A percentile compares a stretch with the other conserved stretches of the same genome.
phyloP scores from a whole-genome alignment of 371 early-diverging fungal genomes.

The Mortierella sp. region DNA sequence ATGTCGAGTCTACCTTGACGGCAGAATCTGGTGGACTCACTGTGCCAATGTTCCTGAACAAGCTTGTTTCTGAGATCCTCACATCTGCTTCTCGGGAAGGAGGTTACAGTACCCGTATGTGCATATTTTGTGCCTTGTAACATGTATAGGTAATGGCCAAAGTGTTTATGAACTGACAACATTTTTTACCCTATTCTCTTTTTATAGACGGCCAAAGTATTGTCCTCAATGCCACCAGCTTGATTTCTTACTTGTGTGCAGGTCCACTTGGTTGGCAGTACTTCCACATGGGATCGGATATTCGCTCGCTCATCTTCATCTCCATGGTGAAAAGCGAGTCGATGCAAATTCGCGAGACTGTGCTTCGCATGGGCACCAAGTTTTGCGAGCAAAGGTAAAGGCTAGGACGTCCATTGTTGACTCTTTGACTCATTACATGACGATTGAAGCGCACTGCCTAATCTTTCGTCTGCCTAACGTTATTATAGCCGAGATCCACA shows the following conservation, averaged over 20 bases:
- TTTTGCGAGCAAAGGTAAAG: slow-evolving; percentile 44
- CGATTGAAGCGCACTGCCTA: background rate
- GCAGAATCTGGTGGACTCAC: slow-evolving; percentile 28
- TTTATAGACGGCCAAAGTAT: slow-evolving; percentile 51
- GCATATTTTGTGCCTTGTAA: background rate
- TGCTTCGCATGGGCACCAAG: slow-evolving; percentile 56
- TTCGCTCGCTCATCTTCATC: slow-evolving; percentile 53
- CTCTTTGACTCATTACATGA: background rate
- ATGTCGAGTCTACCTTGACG: slow-evolving; percentile 22
- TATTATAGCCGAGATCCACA: slow-evolving; percentile 11
- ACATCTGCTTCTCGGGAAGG: slow-evolving; percentile 44
- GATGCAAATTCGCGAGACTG: slow-evolving; percentile 56
- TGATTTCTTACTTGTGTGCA: slow-evolving; percentile 49
- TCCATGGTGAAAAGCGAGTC: slow-evolving; percentile 60
- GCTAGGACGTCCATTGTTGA: too few relatives aligned
- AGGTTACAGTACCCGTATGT: slow-evolving; percentile 31
- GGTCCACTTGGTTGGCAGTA: slow-evolving; percentile 51
- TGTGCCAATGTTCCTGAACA: slow-evolving; percentile 40
- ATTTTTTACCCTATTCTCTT: background rate
- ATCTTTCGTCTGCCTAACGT: background rate
- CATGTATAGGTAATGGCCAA: too few relatives aligned
- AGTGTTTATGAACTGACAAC: background rate
- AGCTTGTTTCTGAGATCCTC: slow-evolving; percentile 49
- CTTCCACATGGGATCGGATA: slow-evolving; percentile 45
- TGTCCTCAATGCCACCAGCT: slow-evolving; percentile 54